These are phyloP conservation scores for Quercus engelmannii DNA, from an alignment of 306 rosid genomes.

Conservation along the genomic window DNA sequence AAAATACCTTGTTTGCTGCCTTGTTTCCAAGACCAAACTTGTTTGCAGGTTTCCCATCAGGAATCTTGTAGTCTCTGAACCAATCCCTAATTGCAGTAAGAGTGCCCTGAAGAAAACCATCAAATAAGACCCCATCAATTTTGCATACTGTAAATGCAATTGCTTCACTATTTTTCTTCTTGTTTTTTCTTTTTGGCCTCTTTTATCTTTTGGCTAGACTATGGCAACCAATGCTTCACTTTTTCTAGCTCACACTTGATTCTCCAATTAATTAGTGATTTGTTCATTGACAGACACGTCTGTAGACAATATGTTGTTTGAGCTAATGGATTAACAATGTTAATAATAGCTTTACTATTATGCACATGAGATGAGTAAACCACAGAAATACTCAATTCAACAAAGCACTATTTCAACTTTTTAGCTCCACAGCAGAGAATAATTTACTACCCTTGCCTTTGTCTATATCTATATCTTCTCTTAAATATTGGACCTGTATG, in stretches of 20 bases:
- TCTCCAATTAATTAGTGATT: too few species aligned
- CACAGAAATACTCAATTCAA: background rate
- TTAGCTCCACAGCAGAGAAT: background rate
- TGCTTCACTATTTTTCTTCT: background rate
- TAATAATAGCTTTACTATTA: background rate
- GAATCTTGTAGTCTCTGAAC: slow-evolving; percentile 97
- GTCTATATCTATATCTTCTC: background rate
- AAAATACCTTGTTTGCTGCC: slow-evolving; percentile 74
- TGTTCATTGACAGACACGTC: too few species aligned
- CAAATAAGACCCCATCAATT: slow-evolving; percentile 18
- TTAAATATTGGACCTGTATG: background rate
- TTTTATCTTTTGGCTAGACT: background rate
- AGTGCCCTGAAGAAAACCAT: slow-evolving; percentile 61
- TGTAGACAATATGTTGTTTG: background rate
- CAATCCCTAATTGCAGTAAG: slow-evolving; percentile 88
- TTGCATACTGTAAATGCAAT: background rate
- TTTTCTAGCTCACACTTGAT: background rate
- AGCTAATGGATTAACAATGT: background rate
- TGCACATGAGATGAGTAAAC: background rate
- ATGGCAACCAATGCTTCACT: background rate
- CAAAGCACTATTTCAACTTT: background rate
- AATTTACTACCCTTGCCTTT: background rate
- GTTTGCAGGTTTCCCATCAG: slow-evolving; percentile 98
- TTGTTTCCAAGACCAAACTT: slow-evolving; percentile 89
- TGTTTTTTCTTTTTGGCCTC: too few species aligned